phyloP scores from a whole-genome alignment of 495 filamentous ascomycete species.

The Hapsidospora chrysogenum region DNA sequence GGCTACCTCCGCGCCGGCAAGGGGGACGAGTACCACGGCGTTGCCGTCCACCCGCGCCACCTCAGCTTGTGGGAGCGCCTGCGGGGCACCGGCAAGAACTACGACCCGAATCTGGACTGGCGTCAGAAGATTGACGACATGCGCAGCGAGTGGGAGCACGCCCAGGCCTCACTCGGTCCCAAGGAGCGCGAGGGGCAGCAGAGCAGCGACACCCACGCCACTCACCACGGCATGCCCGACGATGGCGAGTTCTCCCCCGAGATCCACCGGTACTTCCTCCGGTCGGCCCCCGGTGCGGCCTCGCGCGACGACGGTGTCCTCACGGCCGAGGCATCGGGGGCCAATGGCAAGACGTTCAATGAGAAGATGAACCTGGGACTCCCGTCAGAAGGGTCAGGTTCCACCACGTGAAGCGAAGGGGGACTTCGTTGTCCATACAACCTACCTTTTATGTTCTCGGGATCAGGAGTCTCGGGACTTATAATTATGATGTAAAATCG shows the following conservation, averaged over 20 bases:
- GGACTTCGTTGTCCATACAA: too few species aligned
- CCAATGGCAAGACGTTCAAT: too few species aligned
- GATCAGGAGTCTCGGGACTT: too few species aligned
- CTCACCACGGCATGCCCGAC: neutral
- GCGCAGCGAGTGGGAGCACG: slow-evolving; percentile 26
- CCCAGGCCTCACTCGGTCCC: neutral
- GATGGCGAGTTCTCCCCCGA: slow-evolving; percentile 4
- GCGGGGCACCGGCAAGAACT: slow-evolving; percentile 52
- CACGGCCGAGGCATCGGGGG: neutral
- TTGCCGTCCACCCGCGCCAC: slow-evolving; percentile 74
- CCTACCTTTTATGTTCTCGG: too few species aligned
- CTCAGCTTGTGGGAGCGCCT: slow-evolving; percentile 67
- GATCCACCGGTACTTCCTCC: slow-evolving; percentile 1
- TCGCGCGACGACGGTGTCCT: slow-evolving; percentile 2
- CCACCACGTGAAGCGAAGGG: too few species aligned
- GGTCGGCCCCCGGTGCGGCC: neutral
- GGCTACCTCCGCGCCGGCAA: slow-evolving; percentile 57
- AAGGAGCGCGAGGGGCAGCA: slow-evolving; percentile 1
- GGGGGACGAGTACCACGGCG: slow-evolving; percentile 68
- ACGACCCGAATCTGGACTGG: slow-evolving; percentile 63
- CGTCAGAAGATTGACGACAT: slow-evolving; percentile 67
- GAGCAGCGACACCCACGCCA: neutral
- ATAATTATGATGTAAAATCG: too few species aligned
- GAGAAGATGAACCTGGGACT: too few species aligned
- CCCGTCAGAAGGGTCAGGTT: too few species aligned